phyloP scores from a whole-genome alignment of 2,329 filamentous ascomycete genomes.

The Thielaviopsis euricoi region DNA sequence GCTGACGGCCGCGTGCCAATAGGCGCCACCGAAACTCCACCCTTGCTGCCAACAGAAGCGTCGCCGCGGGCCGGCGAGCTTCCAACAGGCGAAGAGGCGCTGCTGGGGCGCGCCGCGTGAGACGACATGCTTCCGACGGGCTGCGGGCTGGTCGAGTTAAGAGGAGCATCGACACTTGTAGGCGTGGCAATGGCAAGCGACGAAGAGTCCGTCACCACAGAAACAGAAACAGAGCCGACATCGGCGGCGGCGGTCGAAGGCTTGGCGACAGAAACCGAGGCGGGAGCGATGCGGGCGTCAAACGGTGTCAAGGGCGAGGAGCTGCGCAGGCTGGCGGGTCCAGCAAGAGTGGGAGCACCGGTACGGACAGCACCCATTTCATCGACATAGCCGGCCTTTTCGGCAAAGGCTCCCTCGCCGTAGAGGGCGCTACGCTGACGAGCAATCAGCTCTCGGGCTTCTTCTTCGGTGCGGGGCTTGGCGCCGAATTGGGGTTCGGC shows the following conservation, averaged over 20 bases:
- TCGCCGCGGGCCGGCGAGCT: slow-evolving; percentile 61
- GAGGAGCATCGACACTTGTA: not conserved
- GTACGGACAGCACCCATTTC: slow-evolving; percentile 47
- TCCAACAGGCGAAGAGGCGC: slow-evolving; percentile 51
- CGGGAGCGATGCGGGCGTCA: slow-evolving; percentile 26
- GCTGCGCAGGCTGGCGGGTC: slow-evolving; percentile 50
- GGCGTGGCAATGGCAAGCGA: slow-evolving; percentile 3
- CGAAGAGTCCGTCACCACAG: slow-evolving; percentile 23
- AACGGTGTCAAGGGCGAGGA: slow-evolving; percentile 64
- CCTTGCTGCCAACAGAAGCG: slow-evolving; percentile 35
- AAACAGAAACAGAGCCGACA: slow-evolving; percentile 25
- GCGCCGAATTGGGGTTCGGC: slow-evolving; percentile 23
- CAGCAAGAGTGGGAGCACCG: slow-evolving; percentile 49
- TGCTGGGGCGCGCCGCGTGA: slow-evolving; percentile 51
- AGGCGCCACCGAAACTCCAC: slow-evolving; percentile 59
- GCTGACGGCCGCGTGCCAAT: slow-evolving; percentile 77
- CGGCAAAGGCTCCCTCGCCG: slow-evolving; percentile 56
- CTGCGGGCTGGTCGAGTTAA: slow-evolving; percentile 56
- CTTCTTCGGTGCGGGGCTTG: slow-evolving; percentile 90
- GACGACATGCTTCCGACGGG: slow-evolving; percentile 50
- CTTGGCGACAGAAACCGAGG: slow-evolving; percentile 18
- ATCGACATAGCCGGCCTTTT: slow-evolving; percentile 49
- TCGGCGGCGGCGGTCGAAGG: not conserved
- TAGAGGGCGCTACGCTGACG: slow-evolving; percentile 92
- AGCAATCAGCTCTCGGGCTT: slow-evolving; percentile 87